A percentile compares a stretch with the other conserved stretches of the same genome.
phyloP scores from a whole-genome alignment of 2,329 filamentous ascomycete genomes.

The Cladosporium sp. region DNA sequence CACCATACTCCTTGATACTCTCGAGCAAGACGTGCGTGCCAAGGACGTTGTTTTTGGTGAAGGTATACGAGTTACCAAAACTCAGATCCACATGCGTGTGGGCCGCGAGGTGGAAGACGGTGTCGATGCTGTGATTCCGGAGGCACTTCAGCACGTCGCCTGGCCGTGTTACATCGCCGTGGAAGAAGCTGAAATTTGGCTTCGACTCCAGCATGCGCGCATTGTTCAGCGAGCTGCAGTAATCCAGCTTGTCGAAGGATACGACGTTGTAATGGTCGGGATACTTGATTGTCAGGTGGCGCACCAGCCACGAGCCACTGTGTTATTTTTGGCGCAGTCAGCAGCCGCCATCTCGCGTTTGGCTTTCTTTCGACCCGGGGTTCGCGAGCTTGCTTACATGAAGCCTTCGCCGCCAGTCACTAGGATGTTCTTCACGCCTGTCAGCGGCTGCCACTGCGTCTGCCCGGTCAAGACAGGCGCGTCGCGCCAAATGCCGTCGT shows the following conservation, averaged over 20 bases:
- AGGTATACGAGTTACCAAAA: constrained; percentile 75
- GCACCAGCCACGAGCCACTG: constrained; percentile 76
- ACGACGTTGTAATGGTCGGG: constrained; percentile 69
- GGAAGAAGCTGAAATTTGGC: constrained; percentile 71
- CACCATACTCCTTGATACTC: constrained; percentile 60
- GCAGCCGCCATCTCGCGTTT: neutral
- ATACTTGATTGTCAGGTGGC: constrained; percentile 70
- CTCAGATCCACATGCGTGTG: constrained; percentile 77
- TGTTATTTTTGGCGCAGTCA: constrained; percentile 11
- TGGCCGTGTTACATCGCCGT: constrained; percentile 70
- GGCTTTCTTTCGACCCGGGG: neutral
- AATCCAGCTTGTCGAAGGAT: constrained; percentile 80
- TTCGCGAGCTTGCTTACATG: constrained; percentile 53
- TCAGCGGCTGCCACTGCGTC: constrained; percentile 62
- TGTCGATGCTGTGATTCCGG: constrained; percentile 66
- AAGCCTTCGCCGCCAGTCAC: constrained; percentile 80
- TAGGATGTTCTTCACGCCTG: constrained; percentile 72
- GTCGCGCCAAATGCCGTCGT: constrained; percentile 62
- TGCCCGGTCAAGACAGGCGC: constrained; percentile 64
- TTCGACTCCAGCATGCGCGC: constrained; percentile 61
- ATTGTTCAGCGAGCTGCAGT: constrained; percentile 76
- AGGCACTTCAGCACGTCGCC: constrained; percentile 65
- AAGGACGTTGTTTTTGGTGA: constrained; percentile 75
- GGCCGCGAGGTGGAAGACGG: constrained; percentile 78
- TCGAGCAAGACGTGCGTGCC: constrained; percentile 79